A percentile compares a stretch with the other conserved stretches of the same genome.
Evolutionary conservation across 805 yeast genomes (phyloP).

Genomic region (Candida vaughaniae): DNA sequence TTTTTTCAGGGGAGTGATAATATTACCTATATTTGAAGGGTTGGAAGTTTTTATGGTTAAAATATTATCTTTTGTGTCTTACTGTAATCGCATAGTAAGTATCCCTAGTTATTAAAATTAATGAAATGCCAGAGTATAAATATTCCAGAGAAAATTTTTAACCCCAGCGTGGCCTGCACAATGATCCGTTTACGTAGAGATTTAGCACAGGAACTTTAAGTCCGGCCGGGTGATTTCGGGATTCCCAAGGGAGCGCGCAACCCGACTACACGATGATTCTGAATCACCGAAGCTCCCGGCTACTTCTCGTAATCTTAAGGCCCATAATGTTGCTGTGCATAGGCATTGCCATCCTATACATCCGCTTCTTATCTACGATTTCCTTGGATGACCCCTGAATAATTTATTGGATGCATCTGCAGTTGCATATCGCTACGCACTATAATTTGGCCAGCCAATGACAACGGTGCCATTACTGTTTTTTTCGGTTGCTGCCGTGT

Average conservation of each 20-base stretch:
- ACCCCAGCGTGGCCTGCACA: conserved; percentile 4
- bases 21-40: neutral
- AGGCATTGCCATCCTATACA: too few species aligned
- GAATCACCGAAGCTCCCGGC: neutral
- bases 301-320: neutral
- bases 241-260: too few species aligned
- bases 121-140: neutral
- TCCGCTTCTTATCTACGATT: too few species aligned
- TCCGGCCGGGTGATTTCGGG: conserved; percentile 9
- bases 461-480: neutral
- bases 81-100: neutral
- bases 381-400: too few species aligned
- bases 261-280: neutral
- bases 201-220: conserved; percentile 4
- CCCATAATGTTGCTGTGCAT: too few species aligned
- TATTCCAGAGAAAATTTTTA: conserved; percentile 7
- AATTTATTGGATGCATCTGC: too few species aligned
- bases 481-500: conserved; percentile 26
- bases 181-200: conserved; percentile 1
- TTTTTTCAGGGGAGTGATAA: too few species aligned
- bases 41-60: neutral
- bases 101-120: too few species aligned
- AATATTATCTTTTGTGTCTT: too few species aligned
- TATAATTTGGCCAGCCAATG: too few species aligned
- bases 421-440: too few species aligned